Base-by-base conservation (phyloP, 768 basidiomycete species). In the Rossbeevera mucosa region DNA sequence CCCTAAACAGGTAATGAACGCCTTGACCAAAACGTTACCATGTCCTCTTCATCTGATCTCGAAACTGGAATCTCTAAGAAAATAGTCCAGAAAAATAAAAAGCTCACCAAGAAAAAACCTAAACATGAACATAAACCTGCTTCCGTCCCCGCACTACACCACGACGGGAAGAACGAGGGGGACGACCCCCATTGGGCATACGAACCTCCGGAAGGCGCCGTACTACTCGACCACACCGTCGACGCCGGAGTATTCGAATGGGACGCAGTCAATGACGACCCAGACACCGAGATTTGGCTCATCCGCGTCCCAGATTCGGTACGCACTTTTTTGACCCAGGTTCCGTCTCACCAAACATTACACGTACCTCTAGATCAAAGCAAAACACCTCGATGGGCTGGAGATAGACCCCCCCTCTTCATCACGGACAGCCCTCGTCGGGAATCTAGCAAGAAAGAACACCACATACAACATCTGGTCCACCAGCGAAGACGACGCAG, bases 241-340 rank as follows among this genome's bases (percentile, higher is more conserved):
- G 78, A 84, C 52, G 54, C 7, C 2, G 72, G 73, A 1, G 73
- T 75, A 3, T 86, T 86, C 59, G 87, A 88, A 59, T 90, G 86
- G 86, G 84, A 85, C 52, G 67, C 71, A 6, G 54, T 91, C 5
- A 73, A 79, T 11, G 67, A 78, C 46, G 75, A 84, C 24, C 65
- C 72, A 0, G 79, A 88, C 53, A 59, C 80, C 9, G 87, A 91
- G 58, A 59, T 91, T 8, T 89, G 86, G 80, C 68, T 88, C 12
- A 76, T 90, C 30, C 79, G 88, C 11, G 78, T 82, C 14, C 88
- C 88, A 21, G 80, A 83, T 12, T 76, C 76, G 33, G 88, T 89
- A 62, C 53, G 85, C 72, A 13, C 20, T 24, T n/a, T 21, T 41
- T 18, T n/a, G n/a, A 16, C 42, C n/a, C 2, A 4, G 30, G 21